These are phyloP conservation scores for Colletotrichum eleusines DNA, from an alignment of 2,329 filamentous ascomycete genomes.

Conservation along the genomic window DNA sequence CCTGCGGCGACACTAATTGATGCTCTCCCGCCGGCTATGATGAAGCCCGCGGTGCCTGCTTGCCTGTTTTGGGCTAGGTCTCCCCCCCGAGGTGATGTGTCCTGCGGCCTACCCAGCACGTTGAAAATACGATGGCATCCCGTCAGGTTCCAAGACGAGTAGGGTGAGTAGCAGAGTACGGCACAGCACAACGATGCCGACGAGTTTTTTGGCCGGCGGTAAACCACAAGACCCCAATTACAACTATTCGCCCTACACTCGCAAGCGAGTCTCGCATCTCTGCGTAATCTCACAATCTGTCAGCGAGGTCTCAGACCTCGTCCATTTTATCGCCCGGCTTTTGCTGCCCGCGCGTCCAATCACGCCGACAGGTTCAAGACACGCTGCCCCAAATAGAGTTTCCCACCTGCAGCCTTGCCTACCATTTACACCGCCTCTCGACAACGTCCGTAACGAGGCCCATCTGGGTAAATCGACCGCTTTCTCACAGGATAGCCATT, in stretches of 20 bases:
- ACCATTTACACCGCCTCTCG: constrained; percentile 15
- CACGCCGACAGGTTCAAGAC: constrained; percentile 17
- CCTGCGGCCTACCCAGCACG: neutral
- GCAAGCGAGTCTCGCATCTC: constrained; percentile 10
- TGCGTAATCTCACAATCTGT: constrained; percentile 34
- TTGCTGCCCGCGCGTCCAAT: constrained; percentile 23
- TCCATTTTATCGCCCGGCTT: constrained; percentile 26
- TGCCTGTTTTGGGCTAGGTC: constrained; percentile 13
- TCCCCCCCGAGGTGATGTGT: neutral
- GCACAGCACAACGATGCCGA: neutral
- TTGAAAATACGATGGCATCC: neutral
- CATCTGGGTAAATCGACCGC: constrained; percentile 20
- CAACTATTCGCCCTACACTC: neutral
- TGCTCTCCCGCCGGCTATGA: constrained; percentile 18
- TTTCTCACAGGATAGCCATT: constrained; percentile 6
- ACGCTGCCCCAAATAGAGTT: constrained; percentile 31
- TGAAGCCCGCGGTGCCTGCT: constrained; percentile 1
- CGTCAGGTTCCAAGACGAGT: neutral
- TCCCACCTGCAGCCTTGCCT: constrained; percentile 23
- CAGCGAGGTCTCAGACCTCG: constrained; percentile 35
- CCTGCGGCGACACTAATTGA: constrained; percentile 10
- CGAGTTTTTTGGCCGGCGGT: neutral
- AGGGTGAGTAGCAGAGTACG: neutral
- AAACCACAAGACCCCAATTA: neutral
- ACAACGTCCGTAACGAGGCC: constrained; percentile 18